Conservation (phyloP, 352 stramenopile species). For the Phytophthora foliorum region DNA sequence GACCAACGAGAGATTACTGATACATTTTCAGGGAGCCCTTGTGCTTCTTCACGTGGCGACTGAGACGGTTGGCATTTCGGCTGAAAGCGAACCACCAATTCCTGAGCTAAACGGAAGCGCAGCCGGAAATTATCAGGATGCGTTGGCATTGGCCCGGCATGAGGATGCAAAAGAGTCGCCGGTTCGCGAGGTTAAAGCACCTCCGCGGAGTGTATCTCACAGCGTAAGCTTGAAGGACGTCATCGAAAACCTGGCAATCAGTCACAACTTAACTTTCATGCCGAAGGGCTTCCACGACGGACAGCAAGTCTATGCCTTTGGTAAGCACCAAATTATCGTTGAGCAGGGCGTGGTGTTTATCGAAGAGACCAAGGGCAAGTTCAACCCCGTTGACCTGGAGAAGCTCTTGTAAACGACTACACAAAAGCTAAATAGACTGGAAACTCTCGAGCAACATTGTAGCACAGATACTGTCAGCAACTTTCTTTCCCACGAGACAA, state of each 20-base stretch:
- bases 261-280: constrained; percentile 85
- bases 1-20: constrained; percentile 64
- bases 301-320: constrained; percentile 85
- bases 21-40: constrained; percentile 84
- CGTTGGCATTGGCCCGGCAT: constrained; percentile 62
- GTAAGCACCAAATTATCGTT: constrained; percentile 85
- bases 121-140: constrained; percentile 79
- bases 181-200: constrained; percentile 26
- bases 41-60: constrained; percentile 69
- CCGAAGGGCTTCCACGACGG: constrained; percentile 81
- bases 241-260: constrained; percentile 83
- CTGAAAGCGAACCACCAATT: constrained; percentile 35
- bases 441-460: not conserved
- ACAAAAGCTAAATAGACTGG: constrained; percentile 15
- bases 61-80: constrained; percentile 21
- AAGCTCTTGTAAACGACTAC: constrained; percentile 55
- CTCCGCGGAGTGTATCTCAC: constrained; percentile 45
- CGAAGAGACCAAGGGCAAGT: constrained; percentile 71
- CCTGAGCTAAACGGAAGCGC: constrained; percentile 63
- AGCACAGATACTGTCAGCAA: too few relatives aligned
- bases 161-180: constrained; percentile 34
- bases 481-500: too few relatives aligned
- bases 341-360: constrained; percentile 86
- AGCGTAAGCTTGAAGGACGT: constrained; percentile 84
- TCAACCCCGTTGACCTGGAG: constrained; percentile 81